A percentile compares a stretch with the other conserved stretches of the same genome.
Evolutionary conservation across 106 monocot species (phyloP).

Genomic region (Dendrobium officinale): DNA sequence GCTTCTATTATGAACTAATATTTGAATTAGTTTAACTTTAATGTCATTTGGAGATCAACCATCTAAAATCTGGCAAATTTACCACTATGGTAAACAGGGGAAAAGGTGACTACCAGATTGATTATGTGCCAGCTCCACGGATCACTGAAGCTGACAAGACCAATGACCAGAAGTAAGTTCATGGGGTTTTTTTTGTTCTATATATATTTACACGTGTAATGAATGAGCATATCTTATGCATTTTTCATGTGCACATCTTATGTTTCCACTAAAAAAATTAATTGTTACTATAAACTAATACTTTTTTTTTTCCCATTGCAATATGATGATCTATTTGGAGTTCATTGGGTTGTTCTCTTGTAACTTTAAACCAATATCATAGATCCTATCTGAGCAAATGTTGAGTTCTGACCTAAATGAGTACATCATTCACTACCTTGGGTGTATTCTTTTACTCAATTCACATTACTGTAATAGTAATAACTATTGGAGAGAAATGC

Average conservation of each 20-base stretch:
- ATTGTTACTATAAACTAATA: not conserved
- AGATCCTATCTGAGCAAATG: not conserved
- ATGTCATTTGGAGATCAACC: not conserved
- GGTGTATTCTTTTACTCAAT: not conserved
- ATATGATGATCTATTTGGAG: not conserved
- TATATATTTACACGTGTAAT: not conserved
- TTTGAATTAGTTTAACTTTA: not conserved
- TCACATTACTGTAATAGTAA: not conserved
- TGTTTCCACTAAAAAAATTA: not conserved
- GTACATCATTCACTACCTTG: not conserved
- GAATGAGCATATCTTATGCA: not conserved
- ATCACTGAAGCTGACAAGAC: slow-evolving; percentile 82
- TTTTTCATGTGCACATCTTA: not conserved
- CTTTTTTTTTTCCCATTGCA: not conserved
- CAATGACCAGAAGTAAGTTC: slow-evolving; percentile 58
- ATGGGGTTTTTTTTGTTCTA: not conserved
- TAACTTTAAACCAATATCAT: not conserved
- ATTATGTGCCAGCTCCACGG: slow-evolving; percentile 81
- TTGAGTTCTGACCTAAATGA: not conserved
- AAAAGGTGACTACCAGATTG: slow-evolving; percentile 79
- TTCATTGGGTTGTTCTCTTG: not conserved
- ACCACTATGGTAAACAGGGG: slow-evolving; percentile 40
- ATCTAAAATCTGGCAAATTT: not conserved
- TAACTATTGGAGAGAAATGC: not conserved
- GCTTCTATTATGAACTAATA: not conserved